Base-by-base conservation (phyloP, 257 asterid species). In the Solanum tarapatanum region DNA sequence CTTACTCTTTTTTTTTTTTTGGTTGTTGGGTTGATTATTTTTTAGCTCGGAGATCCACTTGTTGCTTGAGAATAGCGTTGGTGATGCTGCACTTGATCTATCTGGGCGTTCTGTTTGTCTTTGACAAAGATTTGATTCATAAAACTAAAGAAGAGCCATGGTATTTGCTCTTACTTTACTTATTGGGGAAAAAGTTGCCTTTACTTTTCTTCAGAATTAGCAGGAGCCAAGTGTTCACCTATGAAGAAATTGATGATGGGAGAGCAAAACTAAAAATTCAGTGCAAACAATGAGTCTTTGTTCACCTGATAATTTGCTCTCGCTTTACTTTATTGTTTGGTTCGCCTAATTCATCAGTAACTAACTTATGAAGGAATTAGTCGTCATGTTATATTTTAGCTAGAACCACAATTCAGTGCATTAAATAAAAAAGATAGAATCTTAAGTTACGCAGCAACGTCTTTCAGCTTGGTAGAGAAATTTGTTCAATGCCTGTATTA, bases 81-180 rank as follows among this genome's bases (percentile, higher is more conserved):
- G 98, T 97, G 90, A n/a, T 89, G 84, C 95, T 97, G 92, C 99
- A 97, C 94, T 90, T 97, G 87, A 88, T 94, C 35, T 93, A 86
- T 60, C 91, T 88, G 17, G 98, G 97, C 43, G 91, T 91, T 87
- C 83, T 97, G 23, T 91, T 95, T 79, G 32, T 92, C 83, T 91
- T 96, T 58, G 98, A 96, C 90, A 41, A 86, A 88, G 96, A 93
- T 90, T 92, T 96, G 92, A 92, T 96, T 86, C 92, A 84, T 87
- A 93, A 91, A 91, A 90, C 98, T 66, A 88, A 87, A 83, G 90
- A 87, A 79, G 91, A 93, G 68, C 99, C 98, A 24, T 96, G 99
- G 99, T 97, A 93, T 26, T 48, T 48, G 19, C 69, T 9, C 41
- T 28, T 37, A 16, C 85, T 82, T 80, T 45, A 19, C 85, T 82